These are phyloP conservation scores for Apiotrichum sp. DNA, from an alignment of 1,284 basidiomycete genomes.

Conservation along the genomic window DNA sequence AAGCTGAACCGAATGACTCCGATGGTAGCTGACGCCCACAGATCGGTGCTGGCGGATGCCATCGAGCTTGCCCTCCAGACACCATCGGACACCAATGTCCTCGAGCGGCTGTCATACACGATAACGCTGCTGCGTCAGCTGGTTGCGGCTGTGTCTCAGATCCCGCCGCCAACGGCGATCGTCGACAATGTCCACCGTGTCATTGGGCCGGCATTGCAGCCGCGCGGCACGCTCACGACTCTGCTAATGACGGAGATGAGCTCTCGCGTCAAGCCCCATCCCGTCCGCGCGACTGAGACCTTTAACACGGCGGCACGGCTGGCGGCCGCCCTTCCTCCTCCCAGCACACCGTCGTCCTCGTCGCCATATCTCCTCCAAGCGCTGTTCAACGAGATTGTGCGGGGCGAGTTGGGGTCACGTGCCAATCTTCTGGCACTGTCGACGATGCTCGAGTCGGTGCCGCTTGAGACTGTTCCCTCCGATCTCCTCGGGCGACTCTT, in stretches of 20 bases:
- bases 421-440: slow-evolving; percentile 19
- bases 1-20: neutral
- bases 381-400: slow-evolving; percentile 19
- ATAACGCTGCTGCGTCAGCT: slow-evolving; percentile 26
- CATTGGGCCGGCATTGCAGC: slow-evolving; percentile 21
- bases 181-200: slow-evolving; percentile 12
- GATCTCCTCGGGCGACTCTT: slow-evolving; percentile 20
- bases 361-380: slow-evolving; percentile 21
- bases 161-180: neutral
- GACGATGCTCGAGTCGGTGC: slow-evolving; percentile 22
- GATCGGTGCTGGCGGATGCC: slow-evolving; percentile 1
- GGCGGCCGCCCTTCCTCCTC: slow-evolving; percentile 9
- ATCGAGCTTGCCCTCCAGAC: slow-evolving; percentile 9
- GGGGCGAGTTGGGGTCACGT: slow-evolving; percentile 12
- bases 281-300: slow-evolving; percentile 26
- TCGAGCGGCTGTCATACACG: slow-evolving; percentile 25
- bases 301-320: slow-evolving; percentile 19
- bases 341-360: slow-evolving; percentile 2
- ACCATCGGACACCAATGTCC: slow-evolving; percentile 10
- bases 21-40: slow-evolving; percentile 1
- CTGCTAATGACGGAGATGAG: slow-evolving; percentile 23
- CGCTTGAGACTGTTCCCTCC: slow-evolving; percentile 13
- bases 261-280: slow-evolving; percentile 20
- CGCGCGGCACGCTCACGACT: slow-evolving; percentile 13
- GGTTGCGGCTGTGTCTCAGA: neutral